These are phyloP conservation scores for Actinomortierella wolfii DNA, from an alignment of 371 early-diverging fungal species.

Conservation along the genomic window DNA sequence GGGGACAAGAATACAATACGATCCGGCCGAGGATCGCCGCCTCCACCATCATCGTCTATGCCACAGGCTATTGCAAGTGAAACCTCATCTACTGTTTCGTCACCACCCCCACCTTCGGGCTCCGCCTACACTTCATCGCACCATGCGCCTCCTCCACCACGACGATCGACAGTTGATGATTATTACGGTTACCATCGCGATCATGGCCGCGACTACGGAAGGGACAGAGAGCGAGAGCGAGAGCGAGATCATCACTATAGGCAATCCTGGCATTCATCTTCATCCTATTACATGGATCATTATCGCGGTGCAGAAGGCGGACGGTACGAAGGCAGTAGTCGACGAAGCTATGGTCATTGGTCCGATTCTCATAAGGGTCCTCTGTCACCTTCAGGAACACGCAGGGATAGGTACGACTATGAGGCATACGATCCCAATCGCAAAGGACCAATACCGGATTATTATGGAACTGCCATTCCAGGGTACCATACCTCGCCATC, in stretches of 20 bases:
- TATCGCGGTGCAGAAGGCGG: too few relatives aligned
- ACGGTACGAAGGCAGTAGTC: too few relatives aligned
- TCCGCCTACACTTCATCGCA: conserved; percentile 2
- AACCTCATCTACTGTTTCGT: conserved; percentile 1
- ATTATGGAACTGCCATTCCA: too few relatives aligned
- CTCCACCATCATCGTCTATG: conserved; percentile 25
- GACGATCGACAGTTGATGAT: conserved; percentile 30
- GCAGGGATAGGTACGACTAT: conserved; percentile 25
- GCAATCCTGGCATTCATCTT: too few relatives aligned
- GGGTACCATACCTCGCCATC: too few relatives aligned
- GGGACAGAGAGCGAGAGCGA: too few relatives aligned
- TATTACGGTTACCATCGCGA: conserved; percentile 20
- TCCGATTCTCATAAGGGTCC: conserved; percentile 22
- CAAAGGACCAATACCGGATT: too few relatives aligned
- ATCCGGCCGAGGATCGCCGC: conserved; percentile 15
- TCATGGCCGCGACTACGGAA: conserved; percentile 14
- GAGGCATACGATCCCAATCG: background rate
- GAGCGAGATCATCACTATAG: too few relatives aligned
- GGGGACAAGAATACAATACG: background rate
- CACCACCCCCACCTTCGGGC: background rate
- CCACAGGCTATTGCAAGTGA: conserved; percentile 17
- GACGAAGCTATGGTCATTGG: too few relatives aligned
- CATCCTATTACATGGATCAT: too few relatives aligned
- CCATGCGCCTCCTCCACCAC: conserved; percentile 27
- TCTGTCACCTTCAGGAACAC: conserved; percentile 25